These are phyloP conservation scores for Durusdinium trenchii DNA, from an alignment of 73 alveolate species.

Conservation along the genomic window DNA sequence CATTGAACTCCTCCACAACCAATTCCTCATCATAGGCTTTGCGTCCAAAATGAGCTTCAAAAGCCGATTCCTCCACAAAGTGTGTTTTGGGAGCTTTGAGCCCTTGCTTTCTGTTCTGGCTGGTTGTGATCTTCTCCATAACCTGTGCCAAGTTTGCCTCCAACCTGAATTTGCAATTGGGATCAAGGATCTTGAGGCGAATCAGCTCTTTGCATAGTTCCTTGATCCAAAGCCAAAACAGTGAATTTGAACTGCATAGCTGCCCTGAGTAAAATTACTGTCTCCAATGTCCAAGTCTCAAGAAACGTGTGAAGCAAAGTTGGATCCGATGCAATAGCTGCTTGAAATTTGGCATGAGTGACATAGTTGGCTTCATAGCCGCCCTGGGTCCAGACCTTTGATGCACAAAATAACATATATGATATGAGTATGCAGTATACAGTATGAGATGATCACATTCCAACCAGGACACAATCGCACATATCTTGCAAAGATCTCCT, in stretches of 20 bases:
- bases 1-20: background rate
- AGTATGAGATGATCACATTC: background rate
- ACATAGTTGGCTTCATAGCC: background rate
- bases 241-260: background rate
- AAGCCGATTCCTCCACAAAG: background rate
- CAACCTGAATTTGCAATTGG: background rate
- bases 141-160: background rate
- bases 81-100: background rate
- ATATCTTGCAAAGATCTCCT: background rate
- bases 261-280: background rate
- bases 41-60: background rate
- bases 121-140: background rate
- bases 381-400: background rate
- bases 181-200: background rate
- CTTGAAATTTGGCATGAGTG: background rate
- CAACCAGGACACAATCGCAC: background rate
- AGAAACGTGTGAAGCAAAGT: background rate
- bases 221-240: background rate
- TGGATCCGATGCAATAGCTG: background rate
- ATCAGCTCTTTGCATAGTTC: background rate
- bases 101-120: background rate
- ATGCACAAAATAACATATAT: background rate
- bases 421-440: background rate
- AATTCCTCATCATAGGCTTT: background rate
- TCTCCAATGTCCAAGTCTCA: background rate